phyloP scores from a whole-genome alignment of 2,329 filamentous ascomycete species.

The Fusarium subtropicale region DNA sequence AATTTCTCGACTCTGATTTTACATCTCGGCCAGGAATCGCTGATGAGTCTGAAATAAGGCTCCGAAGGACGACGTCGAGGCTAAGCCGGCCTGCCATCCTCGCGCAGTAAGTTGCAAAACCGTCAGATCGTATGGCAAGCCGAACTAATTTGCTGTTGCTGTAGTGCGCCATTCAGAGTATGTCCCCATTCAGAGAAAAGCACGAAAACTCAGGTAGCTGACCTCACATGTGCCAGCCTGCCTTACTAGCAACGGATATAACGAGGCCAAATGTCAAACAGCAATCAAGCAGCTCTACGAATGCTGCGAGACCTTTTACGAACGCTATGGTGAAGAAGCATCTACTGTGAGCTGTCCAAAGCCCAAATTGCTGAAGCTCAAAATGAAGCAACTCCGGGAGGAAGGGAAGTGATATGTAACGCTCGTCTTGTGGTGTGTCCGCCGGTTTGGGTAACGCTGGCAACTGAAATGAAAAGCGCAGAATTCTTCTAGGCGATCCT shows the following conservation, averaged over 20 bases:
- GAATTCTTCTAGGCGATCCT: constrained; percentile 90
- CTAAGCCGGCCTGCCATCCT: constrained; percentile 85
- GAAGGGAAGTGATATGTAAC: constrained; percentile 60
- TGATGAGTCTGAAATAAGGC: constrained; percentile 30
- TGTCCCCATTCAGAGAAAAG: neutral
- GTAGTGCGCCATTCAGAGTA: constrained; percentile 92
- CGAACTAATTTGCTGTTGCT: constrained; percentile 12
- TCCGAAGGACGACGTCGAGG: constrained; percentile 76
- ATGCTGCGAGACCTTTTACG: constrained; percentile 92
- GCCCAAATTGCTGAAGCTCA: constrained; percentile 79
- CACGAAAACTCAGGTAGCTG: neutral
- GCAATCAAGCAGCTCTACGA: constrained; percentile 89
- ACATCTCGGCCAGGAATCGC: neutral
- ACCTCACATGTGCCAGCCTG: constrained; percentile 70
- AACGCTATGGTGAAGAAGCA: constrained; percentile 79
- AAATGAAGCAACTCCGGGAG: constrained; percentile 77
- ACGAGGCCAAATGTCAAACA: constrained; percentile 83
- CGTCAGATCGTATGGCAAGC: neutral
- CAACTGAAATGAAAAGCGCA: constrained; percentile 79
- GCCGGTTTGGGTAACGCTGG: constrained; percentile 64
- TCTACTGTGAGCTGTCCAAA: constrained; percentile 88
- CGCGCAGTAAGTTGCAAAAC: constrained; percentile 72
- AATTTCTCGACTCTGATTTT: neutral
- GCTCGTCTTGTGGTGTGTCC: constrained; percentile 59
- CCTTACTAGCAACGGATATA: constrained; percentile 83